These are phyloP conservation scores for Coniella lustricola DNA, from an alignment of 2,329 filamentous ascomycete genomes.

Conservation along the genomic window DNA sequence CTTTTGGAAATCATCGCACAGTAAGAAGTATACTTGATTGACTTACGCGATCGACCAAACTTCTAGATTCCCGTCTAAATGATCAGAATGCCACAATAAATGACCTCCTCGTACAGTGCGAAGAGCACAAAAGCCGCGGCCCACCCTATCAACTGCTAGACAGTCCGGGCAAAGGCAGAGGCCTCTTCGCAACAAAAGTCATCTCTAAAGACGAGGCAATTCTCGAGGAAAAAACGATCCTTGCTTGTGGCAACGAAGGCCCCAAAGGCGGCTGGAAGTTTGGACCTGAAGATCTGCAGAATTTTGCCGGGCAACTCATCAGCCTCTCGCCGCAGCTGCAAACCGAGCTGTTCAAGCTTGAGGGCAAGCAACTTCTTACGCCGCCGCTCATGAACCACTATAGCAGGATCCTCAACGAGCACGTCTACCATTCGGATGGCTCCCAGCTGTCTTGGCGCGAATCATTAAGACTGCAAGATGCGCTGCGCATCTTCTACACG, in stretches of 20 bases:
- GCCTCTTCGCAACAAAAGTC: background rate
- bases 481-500: constrained; percentile 2
- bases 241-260: background rate
- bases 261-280: background rate
- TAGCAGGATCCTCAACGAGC: background rate
- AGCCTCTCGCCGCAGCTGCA: background rate
- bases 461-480: background rate
- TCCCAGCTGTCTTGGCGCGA: constrained; percentile 4
- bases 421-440: background rate
- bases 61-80: background rate
- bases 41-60: background rate
- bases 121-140: background rate
- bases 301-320: background rate
- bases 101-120: background rate
- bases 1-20: no score
- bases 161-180: constrained; percentile 2
- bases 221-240: background rate
- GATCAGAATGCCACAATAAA: background rate
- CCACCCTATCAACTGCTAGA: background rate
- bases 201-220: background rate
- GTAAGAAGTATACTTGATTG: no score
- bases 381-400: constrained; percentile 1
- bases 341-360: background rate
- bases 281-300: background rate
- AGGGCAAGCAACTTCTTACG: background rate